Base-by-base conservation (phyloP, 352 stramenopile species). In the Blastocystis sp. region DNA sequence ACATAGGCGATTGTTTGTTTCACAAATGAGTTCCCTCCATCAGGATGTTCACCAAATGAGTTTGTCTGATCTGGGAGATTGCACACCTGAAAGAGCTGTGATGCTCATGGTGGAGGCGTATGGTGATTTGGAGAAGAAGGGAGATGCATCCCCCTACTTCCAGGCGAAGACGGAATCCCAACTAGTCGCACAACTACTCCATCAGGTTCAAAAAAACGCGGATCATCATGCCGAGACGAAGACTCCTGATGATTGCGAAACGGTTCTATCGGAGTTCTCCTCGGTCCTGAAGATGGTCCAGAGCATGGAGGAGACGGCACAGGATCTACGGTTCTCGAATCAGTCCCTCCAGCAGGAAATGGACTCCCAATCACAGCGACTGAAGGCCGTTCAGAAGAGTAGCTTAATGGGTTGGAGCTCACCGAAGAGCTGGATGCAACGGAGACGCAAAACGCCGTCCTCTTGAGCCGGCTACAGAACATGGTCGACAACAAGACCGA, bases 251-350 rank as follows among this genome's bases (percentile, higher is more conserved):
- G 63, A 48, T 75, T 48, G 34, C 24, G 63, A 75, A 75, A 9
- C 24, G 0, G 42, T 78, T n/a, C 48, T 78, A 38, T 40, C 38
- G 7, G 44, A 48, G 7, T 61, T 78, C 8, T 78, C 67, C 18
- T 34, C 42, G 7, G 14, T 78, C 21, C 46, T 38, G 4, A 78
- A 27, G 29, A 32, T 29, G 9, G 40, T 78, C 18, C 67, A 78
- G 38, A 21, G 57, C 9, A 78, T 51, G 24, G 67, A 78, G 1
- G 67, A 78, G 29, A 42, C 6, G 7, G 36, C 7, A 0, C 67
- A 78, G 34, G 67, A 78, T n/a, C 42, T 78, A 11, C 67, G 44
- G n/a, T 78, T 78, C 38, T 24, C n/a, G 49, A 78, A 78, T 38
- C 44, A 48, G 38, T 40, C 21, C 14, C n/a, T 78, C 14, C 40